A percentile compares a stretch with the other conserved stretches of the same genome.
Evolutionary conservation across 148 eudicot species (phyloP).

Genomic region (Rhododendron kiyosumense): DNA sequence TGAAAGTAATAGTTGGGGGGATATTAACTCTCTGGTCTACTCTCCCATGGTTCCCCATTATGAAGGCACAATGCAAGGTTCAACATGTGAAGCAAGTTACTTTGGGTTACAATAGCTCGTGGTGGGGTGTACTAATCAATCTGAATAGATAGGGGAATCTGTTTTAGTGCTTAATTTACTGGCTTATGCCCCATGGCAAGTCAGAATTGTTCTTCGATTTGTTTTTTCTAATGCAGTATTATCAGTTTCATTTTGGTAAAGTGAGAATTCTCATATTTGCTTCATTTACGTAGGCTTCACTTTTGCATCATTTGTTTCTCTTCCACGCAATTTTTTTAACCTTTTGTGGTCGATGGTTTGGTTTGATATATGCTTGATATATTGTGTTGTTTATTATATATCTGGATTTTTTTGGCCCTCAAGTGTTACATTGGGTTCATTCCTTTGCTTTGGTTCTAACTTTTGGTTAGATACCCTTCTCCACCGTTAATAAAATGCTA

Average conservation of each 20-base stretch:
- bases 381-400: too few relatives aligned
- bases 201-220: constrained; percentile 4
- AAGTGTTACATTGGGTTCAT: too few relatives aligned
- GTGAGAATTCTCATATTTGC: not conserved
- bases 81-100: constrained; percentile 14
- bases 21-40: constrained; percentile 27
- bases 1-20: constrained; percentile 43
- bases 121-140: constrained; percentile 19
- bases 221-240: not conserved
- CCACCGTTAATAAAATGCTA: too few relatives aligned
- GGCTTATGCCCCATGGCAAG: not conserved
- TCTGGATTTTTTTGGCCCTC: too few relatives aligned
- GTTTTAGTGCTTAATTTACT: not conserved
- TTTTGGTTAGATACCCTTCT: too few relatives aligned
- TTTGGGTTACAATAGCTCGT: constrained; percentile 25
- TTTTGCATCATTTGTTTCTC: not conserved
- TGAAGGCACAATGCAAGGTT: constrained; percentile 19
- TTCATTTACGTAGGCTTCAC: not conserved
- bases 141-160: not conserved
- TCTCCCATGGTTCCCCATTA: constrained; percentile 26
- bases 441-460: too few relatives aligned
- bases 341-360: not conserved
- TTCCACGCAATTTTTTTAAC: not conserved
- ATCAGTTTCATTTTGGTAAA: constrained; percentile 19
- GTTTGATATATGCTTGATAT: not conserved